Percentiles rank a stretch among this genome's conserved stretches.
Conservation (phyloP, 164 flowering plant species). For the Stephania japonica region DNA sequence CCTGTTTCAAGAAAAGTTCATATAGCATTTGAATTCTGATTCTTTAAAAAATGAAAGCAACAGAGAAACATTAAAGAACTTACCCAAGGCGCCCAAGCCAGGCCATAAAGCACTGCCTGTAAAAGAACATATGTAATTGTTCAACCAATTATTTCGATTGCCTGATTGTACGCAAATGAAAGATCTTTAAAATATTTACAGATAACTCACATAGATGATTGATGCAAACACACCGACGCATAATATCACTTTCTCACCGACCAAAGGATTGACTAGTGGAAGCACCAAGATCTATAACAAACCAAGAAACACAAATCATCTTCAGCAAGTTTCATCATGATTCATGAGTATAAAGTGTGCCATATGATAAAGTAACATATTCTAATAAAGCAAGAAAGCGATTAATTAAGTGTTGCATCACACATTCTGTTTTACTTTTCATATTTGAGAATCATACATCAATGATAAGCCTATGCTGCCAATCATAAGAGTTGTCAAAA, state of each 20-base stretch:
- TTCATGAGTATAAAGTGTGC: not conserved
- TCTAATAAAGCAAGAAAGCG: not conserved
- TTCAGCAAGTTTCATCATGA: slow-evolving; percentile 5
- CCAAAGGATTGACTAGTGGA: slow-evolving; percentile 65
- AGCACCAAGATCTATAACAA: slow-evolving; percentile 59
- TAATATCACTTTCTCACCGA: slow-evolving; percentile 65
- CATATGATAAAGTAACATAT: not conserved
- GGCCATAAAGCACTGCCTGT: slow-evolving; percentile 73
- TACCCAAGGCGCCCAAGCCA: slow-evolving; percentile 97
- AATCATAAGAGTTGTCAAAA: not conserved
- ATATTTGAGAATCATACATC: no score
- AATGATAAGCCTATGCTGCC: not conserved
- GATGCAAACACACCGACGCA: slow-evolving; percentile 57
- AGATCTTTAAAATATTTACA: not conserved
- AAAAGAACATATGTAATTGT: slow-evolving; percentile 5
- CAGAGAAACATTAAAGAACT: slow-evolving; percentile 18
- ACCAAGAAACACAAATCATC: not conserved
- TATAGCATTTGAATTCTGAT: not conserved
- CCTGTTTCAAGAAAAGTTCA: slow-evolving; percentile 37
- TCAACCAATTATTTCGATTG: not conserved
- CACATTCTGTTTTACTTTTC: no score
- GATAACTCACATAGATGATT: slow-evolving; percentile 61
- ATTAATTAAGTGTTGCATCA: not conserved
- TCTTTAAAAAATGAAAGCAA: not conserved
- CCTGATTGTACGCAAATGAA: not conserved